Evolutionary conservation across 2,329 filamentous ascomycete species (phyloP), one percentile per base, ranked within the genome.

Genomic region (Phialophora tarda): DNA sequence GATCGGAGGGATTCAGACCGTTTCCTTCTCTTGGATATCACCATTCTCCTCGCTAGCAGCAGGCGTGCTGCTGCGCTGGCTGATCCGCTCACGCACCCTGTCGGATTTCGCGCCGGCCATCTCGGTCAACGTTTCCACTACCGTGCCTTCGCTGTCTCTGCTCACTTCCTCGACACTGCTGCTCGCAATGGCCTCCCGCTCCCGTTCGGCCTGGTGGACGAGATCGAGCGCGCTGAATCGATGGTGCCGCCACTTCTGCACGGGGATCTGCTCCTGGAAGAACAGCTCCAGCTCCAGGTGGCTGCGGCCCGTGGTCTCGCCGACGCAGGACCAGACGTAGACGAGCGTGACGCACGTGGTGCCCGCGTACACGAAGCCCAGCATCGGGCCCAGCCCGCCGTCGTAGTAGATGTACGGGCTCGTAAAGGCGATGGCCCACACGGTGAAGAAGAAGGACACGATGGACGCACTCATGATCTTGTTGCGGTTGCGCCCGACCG

Each of bases 401-500:
- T 69, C 63, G 67, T 78, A 77, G 71, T 78, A 78, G 50, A 78
- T 67, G 61, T 78, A 78, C 1, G 76, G 77, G 11, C 69, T 67
- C 10, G 76, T 77, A 64, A 78, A 78, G 12, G 72, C 71, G 41
- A 77, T 73, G 44, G 73, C 70, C 76, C 77, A 78, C 47, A 75
- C 64, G 10, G 73, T 73, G 24, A 75, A 44, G 51, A 69, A 83
- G 74, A 65, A 83, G 4, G 74, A 77, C 2, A 75, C 80, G 0
- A 84, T 78, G 0, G 81, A 76, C 4, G 77, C 75, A 8, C 79
- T 75, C n/a, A 76, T 79, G 68, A 82, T 82, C 71, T 82, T 82
- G 71, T 82, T 82, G 57, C 80, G 75, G 72, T 84, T 84, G 14
- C 77, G 78, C 3, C 82, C 82, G 26, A 82, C 80, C 0, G 82